Conservation (phyloP, 805 yeast genomes). For the Cephaloascus fragrans region DNA sequence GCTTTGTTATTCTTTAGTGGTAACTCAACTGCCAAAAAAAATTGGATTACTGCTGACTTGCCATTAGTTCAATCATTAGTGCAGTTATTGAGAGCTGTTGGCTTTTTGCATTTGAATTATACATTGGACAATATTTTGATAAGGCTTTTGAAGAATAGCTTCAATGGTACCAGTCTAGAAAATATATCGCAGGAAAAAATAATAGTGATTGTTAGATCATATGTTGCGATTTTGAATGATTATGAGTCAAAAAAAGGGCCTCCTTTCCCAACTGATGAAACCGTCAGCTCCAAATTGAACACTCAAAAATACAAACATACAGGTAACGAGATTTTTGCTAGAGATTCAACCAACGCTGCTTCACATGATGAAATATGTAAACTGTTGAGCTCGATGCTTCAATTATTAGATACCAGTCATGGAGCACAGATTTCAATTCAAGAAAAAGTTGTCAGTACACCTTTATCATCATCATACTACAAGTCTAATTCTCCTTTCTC, state of each 20-base stretch:
- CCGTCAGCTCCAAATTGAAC: constrained; percentile 9
- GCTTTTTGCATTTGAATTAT: constrained; percentile 70
- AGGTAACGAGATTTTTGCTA: constrained; percentile 31
- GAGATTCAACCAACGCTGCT: constrained; percentile 33
- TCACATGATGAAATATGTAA: constrained; percentile 66
- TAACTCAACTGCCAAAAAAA: constrained; percentile 37
- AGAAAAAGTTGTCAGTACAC: constrained; percentile 20
- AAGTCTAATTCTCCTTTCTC: constrained; percentile 19
- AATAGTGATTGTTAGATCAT: constrained; percentile 60
- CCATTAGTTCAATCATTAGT: constrained; percentile 55
- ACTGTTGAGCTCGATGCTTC: constrained; percentile 43
- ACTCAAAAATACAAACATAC: constrained; percentile 10
- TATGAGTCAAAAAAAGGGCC: constrained; percentile 52
- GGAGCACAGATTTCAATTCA: constrained; percentile 33
- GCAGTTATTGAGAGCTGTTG: constrained; percentile 68
- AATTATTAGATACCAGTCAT: constrained; percentile 49
- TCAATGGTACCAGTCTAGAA: constrained; percentile 52
- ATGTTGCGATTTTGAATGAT: constrained; percentile 61
- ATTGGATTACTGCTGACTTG: constrained; percentile 67
- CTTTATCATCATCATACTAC: constrained; percentile 20
- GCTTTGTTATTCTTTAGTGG: constrained; percentile 41
- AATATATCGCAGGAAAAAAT: constrained; percentile 59
- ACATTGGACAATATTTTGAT: constrained; percentile 69
- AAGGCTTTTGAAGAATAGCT: constrained; percentile 55
- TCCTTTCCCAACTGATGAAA: constrained; percentile 57